These are phyloP conservation scores for Melanogaster broomeanus DNA, from an alignment of 768 basidiomycete species.

Conservation along the genomic window DNA sequence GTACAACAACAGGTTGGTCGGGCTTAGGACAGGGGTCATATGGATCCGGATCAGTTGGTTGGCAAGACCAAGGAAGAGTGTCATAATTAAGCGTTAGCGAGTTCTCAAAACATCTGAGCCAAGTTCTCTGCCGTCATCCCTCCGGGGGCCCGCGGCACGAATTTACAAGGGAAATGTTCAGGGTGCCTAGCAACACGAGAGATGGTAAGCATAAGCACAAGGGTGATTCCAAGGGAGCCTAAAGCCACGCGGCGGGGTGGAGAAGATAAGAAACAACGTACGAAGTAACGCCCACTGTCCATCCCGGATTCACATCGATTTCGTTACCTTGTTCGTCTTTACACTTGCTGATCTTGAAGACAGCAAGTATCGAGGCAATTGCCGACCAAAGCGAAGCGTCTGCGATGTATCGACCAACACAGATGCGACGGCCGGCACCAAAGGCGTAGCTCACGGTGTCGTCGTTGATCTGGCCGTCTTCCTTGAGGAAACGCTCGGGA, in stretches of 20 bases:
- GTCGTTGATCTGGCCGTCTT: conserved; percentile 21
- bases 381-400: conserved; percentile 42
- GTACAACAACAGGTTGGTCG: not conserved
- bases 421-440: conserved; percentile 40
- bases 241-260: not conserved
- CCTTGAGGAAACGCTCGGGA: conserved; percentile 37
- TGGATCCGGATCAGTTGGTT: not conserved
- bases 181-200: conserved; percentile 19
- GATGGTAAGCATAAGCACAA: not conserved
- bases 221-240: not conserved
- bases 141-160: conserved; percentile 23
- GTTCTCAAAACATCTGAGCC: conserved; percentile 18
- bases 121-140: conserved; percentile 18
- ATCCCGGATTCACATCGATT: conserved; percentile 19
- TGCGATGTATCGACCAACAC: conserved; percentile 45
- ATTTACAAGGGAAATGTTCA: conserved; percentile 22
- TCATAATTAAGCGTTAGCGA: not conserved
- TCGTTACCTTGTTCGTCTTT: conserved; percentile 27
- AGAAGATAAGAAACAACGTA: conserved; percentile 9
- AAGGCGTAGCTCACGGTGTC: conserved; percentile 34
- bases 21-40: not conserved
- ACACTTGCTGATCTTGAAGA: conserved; percentile 35
- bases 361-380: conserved; percentile 33
- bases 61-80: not conserved
- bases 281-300: conserved; percentile 29